Base-by-base conservation (phyloP, 352 stramenopile species). In the Phytophthora foliorum region DNA sequence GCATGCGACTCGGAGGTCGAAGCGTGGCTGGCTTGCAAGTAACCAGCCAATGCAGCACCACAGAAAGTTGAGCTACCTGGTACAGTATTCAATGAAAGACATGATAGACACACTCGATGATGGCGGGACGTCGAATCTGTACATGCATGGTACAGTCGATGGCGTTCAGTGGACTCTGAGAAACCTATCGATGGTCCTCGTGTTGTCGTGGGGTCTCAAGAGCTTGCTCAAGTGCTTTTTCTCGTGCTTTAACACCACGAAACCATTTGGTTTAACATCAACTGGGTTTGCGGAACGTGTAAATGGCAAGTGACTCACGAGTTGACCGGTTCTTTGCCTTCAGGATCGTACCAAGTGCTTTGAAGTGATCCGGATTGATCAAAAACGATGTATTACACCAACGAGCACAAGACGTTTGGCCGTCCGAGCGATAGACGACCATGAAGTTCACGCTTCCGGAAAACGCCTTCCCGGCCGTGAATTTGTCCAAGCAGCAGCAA, bases 381-480 rank as follows among this genome's bases (percentile, higher is more conserved):
- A 8, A 34, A 36, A 38, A 27, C 17, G 34, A 32, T 58, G 32
- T 36, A 9, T 19, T 14, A 49, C 21, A 38, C 17, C 52, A 14
- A 29, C 3, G 29, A 34, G 8, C 56, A 63, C 29, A 55, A 42
- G 13, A 32, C 19, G 16, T 55, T 55, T 55, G 17, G 29, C 6
- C 16, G 11, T 51, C 17, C 6, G 24, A 60, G 11, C 13, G 17
- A 9, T 7, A 58, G 8, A 41, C 36, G 25, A 17, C 44, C 21
- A 84, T 79, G 72, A 77, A 77, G 56, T 77, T 84, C 54, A 73
- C 59, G 45, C 69, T 84, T 38, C 72, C 76, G 38, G 48, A 66
- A 10, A 66, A 74, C 32, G 63, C 67, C 14, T 75, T 84, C 59
- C 66, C 69, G 16, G 42, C 58, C 27, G 42, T 86, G 27, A 52